These are phyloP conservation scores for Leccinellum rugosiceps DNA, from an alignment of 768 basidiomycete genomes.

Conservation along the genomic window DNA sequence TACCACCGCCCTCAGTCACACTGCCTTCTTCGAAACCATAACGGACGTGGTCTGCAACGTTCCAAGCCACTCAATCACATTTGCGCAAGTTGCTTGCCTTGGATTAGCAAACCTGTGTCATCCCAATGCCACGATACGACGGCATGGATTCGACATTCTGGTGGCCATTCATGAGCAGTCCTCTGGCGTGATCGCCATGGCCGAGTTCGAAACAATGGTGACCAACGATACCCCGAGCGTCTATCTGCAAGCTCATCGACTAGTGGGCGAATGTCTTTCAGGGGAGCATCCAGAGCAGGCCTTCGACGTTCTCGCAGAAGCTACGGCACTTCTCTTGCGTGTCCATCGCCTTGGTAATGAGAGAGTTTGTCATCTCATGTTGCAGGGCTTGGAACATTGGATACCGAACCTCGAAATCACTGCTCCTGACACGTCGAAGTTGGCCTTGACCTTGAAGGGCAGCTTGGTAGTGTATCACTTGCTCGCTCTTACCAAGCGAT, in stretches of 20 bases:
- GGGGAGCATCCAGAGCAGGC: constrained; percentile 70
- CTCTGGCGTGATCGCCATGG: constrained; percentile 64
- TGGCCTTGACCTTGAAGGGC: constrained; percentile 42
- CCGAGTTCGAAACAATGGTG: constrained; percentile 70
- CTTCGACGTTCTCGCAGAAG: constrained; percentile 61
- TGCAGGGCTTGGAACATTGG: constrained; percentile 86
- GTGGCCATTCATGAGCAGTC: constrained; percentile 68
- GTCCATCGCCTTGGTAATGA: constrained; percentile 49
- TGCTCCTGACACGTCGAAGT: constrained; percentile 43
- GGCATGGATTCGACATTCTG: constrained; percentile 75
- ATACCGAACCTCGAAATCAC: constrained; percentile 60
- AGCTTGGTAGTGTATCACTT: constrained; percentile 72
- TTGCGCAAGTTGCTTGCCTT: constrained; percentile 72
- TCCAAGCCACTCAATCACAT: constrained; percentile 58
- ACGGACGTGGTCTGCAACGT: constrained; percentile 61
- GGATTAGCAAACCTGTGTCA: constrained; percentile 86
- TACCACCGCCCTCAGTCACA: constrained; percentile 48
- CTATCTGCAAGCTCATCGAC: constrained; percentile 76
- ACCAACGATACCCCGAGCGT: constrained; percentile 71
- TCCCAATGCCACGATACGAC: constrained; percentile 57
- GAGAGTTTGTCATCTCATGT: constrained; percentile 53
- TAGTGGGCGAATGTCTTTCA: constrained; percentile 75
- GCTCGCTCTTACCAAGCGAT: constrained; percentile 77
- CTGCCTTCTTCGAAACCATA: constrained; percentile 76
- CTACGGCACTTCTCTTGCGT: constrained; percentile 69